These are phyloP conservation scores for Tetrahymena borealis DNA, from an alignment of 73 alveolate species.

Conservation along the genomic window DNA sequence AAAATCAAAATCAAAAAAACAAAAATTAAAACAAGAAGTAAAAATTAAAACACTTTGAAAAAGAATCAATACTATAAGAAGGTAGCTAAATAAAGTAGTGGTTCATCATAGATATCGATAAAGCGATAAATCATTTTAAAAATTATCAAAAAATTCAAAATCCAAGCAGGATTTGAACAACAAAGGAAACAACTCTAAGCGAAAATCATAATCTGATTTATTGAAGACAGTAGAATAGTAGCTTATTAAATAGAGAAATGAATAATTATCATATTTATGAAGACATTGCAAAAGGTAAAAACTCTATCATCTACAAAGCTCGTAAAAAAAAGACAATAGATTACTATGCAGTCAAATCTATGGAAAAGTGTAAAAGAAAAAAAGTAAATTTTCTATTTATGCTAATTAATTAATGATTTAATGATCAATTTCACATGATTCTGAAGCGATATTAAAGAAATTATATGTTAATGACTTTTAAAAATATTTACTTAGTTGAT, in stretches of 20 bases:
- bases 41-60: background rate
- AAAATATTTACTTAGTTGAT: slow-evolving; percentile 18
- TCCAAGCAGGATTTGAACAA: too few relatives aligned
- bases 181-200: too few relatives aligned
- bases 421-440: too few relatives aligned
- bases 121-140: background rate
- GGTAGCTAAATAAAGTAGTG: background rate
- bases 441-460: too few relatives aligned
- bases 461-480: too few relatives aligned
- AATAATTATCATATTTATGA: slow-evolving; percentile 85
- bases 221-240: too few relatives aligned
- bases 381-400: slow-evolving; percentile 25
- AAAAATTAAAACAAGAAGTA: background rate
- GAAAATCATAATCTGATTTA: too few relatives aligned
- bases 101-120: background rate
- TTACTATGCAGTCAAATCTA: slow-evolving; percentile 87
- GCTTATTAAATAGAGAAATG: slow-evolving; percentile 56
- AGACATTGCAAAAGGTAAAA: slow-evolving; percentile 80
- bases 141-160: too few relatives aligned
- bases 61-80: background rate
- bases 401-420: background rate
- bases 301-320: slow-evolving; percentile 89
- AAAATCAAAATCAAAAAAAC: background rate
- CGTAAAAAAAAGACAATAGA: slow-evolving; percentile 88
- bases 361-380: slow-evolving; percentile 78